These are phyloP conservation scores for Penicillium goetzii DNA, from an alignment of 495 filamentous ascomycete species.

Conservation along the genomic window DNA sequence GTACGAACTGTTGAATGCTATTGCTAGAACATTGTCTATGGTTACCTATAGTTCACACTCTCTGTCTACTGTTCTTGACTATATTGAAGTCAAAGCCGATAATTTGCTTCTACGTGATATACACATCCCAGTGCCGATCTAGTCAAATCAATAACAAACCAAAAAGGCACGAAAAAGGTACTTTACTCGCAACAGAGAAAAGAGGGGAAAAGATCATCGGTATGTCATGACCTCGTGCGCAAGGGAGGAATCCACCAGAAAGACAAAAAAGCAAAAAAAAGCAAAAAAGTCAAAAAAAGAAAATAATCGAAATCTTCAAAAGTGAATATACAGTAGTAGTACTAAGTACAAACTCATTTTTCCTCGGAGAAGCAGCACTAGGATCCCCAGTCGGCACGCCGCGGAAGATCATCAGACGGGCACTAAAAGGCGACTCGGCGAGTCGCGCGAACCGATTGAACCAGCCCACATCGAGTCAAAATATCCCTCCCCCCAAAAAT, in stretches of 20 bases:
- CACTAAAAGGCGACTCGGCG: not conserved
- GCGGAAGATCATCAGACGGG: constrained; percentile 11
- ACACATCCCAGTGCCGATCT: not conserved
- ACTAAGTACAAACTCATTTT: not conserved
- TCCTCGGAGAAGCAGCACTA: not conserved
- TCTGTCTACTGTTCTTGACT: not conserved
- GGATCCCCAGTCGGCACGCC: constrained; percentile 14
- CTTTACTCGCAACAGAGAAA: not conserved
- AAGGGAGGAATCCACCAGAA: constrained; percentile 3
- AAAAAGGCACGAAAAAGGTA: not conserved
- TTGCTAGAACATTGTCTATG: not conserved
- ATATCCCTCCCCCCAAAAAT: constrained; percentile 1
- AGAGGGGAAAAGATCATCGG: constrained; percentile 7
- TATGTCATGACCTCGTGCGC: constrained; percentile 17
- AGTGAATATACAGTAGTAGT: not conserved
- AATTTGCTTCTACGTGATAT: not conserved
- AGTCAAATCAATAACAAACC: not conserved
- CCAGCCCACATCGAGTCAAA: constrained; percentile 6
- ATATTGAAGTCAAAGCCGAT: not conserved
- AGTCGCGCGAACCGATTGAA: not conserved
- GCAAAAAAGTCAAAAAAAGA: not conserved
- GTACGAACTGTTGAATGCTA: not conserved
- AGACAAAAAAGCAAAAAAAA: not conserved
- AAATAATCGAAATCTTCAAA: not conserved
- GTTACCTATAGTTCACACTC: not conserved